Conservation (phyloP, 1,284 basidiomycete genomes). For the Flammula alnicola region DNA sequence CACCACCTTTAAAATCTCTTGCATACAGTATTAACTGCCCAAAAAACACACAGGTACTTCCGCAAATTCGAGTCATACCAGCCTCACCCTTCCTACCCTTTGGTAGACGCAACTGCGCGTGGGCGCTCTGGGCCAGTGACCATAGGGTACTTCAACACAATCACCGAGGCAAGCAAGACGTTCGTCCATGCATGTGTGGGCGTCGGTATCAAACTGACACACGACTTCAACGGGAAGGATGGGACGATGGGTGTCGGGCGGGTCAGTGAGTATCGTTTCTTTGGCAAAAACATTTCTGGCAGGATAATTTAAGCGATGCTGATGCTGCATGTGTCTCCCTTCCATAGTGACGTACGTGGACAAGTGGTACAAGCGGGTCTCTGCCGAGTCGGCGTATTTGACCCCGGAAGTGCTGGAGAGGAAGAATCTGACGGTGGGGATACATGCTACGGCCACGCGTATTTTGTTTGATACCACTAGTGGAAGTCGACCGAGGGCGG, state of each 20-base stretch:
- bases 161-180: constrained; percentile 40
- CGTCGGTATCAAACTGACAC: constrained; percentile 51
- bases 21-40: too few relatives aligned
- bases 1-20: too few relatives aligned
- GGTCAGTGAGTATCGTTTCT: constrained; percentile 5
- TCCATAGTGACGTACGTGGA: constrained; percentile 67
- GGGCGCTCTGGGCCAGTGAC: constrained; percentile 57
- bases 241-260: constrained; percentile 54
- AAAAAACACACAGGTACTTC: constrained; percentile 69
- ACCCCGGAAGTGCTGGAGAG: constrained; percentile 64
- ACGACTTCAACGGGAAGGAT: constrained; percentile 56
- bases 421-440: constrained; percentile 64
- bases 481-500: constrained; percentile 48
- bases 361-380: constrained; percentile 54
- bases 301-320: background rate
- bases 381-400: constrained; percentile 69
- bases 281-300: background rate
- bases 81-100: constrained; percentile 50
- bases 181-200: constrained; percentile 55
- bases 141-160: constrained; percentile 47
- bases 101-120: constrained; percentile 49
- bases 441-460: constrained; percentile 58
- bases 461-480: constrained; percentile 58
- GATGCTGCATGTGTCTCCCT: background rate
- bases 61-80: constrained; percentile 65